These are phyloP conservation scores for Heliosperma pusillum DNA, from an alignment of 148 eudicot species.

Conservation along the genomic window DNA sequence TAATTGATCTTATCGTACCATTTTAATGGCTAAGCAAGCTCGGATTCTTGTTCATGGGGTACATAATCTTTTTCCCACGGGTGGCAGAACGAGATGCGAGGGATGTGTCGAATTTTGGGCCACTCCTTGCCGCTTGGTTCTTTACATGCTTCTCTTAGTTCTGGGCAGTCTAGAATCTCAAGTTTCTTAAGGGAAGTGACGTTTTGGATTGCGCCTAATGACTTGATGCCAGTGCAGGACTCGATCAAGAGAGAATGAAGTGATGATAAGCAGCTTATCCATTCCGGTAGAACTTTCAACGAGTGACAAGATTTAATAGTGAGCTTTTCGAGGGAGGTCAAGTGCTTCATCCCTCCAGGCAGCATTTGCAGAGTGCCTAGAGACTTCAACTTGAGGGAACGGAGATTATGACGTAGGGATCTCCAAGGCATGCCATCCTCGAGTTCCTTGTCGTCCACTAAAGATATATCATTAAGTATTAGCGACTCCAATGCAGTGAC, in stretches of 20 bases:
- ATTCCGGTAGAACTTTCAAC: slow-evolving; percentile 17
- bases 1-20: too few relatives aligned
- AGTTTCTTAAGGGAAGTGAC: background rate
- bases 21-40: background rate
- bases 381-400: background rate
- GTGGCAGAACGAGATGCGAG: background rate
- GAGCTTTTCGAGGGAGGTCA: slow-evolving; percentile 22
- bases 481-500: slow-evolving; percentile 15
- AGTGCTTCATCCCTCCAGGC: slow-evolving; percentile 16
- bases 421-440: slow-evolving; percentile 15
- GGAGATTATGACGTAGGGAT: slow-evolving; percentile 6
- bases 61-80: too few relatives aligned
- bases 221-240: background rate
- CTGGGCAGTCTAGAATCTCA: background rate
- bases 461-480: background rate
- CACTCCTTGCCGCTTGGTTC: background rate
- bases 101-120: background rate
- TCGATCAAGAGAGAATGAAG: too few relatives aligned
- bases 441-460: background rate
- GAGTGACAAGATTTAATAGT: background rate
- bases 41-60: background rate
- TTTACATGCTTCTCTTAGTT: background rate
- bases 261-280: slow-evolving; percentile 21
- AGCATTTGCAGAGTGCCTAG: background rate
- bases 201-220: background rate